Conservation (phyloP, 75 land plant species). For the Azolla pinnata region DNA sequence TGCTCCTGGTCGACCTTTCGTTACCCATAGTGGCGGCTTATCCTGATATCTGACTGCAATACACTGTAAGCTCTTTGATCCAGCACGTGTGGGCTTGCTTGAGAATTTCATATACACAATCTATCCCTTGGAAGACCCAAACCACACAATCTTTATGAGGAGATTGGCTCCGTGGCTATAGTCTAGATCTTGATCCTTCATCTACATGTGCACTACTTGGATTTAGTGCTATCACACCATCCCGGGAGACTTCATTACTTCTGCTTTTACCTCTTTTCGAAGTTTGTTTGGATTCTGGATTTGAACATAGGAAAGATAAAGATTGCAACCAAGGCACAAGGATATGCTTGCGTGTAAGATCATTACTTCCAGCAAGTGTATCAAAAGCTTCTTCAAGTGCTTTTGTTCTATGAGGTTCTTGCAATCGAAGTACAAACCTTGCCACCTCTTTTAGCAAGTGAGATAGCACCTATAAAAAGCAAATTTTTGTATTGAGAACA, state of each 20-base stretch:
- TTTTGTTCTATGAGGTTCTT: conserved; percentile 36
- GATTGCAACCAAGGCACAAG: conserved; percentile 95
- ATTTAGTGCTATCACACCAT: conserved; percentile 1
- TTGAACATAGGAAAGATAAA: conserved; percentile 48
- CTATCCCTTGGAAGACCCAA: too few species aligned
- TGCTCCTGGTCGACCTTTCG: too few species aligned
- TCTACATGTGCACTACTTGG: not conserved
- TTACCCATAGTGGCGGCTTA: too few species aligned
- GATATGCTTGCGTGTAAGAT: conserved; percentile 74
- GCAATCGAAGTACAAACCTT: conserved; percentile 43
- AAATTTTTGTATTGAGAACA: too few species aligned
- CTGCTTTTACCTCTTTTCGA: not conserved
- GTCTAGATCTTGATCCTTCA: not conserved
- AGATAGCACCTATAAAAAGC: conserved; percentile 65
- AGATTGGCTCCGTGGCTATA: too few species aligned
- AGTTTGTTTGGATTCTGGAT: not conserved
- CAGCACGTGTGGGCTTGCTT: too few species aligned
- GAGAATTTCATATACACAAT: too few species aligned
- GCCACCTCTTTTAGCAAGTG: conserved; percentile 59
- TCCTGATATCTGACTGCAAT: too few species aligned
- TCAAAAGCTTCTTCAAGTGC: conserved; percentile 51
- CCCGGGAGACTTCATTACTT: not conserved
- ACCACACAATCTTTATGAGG: too few species aligned
- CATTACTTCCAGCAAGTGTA: conserved; percentile 71
- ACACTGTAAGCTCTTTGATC: too few species aligned